Conservation (phyloP, 1,139 yeast species). For the Ogataea hybrid region DNA sequence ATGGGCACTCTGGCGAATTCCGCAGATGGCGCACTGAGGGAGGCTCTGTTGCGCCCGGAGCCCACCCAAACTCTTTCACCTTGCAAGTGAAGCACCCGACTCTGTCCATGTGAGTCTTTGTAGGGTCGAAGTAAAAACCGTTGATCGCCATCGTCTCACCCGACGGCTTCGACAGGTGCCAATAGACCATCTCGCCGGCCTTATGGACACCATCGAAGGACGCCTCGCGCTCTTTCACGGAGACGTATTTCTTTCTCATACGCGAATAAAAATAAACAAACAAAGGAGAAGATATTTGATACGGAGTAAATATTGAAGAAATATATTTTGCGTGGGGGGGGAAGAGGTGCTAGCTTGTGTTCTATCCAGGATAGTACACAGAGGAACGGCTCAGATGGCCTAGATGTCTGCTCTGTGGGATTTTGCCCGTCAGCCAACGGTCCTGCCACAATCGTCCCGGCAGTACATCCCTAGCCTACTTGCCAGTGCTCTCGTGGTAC, state of each 20-base stretch:
- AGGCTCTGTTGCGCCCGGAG: constrained; percentile 29
- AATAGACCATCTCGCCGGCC: constrained; percentile 20
- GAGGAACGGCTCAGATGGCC: no score
- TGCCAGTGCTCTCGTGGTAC: no score
- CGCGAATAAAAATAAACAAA: constrained; percentile 1
- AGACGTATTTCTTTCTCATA: constrained; percentile 7
- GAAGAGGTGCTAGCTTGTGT: no score
- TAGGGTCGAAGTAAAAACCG: constrained; percentile 73
- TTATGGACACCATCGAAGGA: constrained; percentile 20
- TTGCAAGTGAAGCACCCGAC: constrained; percentile 64
- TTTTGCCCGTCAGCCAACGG: no score
- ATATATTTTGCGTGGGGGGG: neutral
- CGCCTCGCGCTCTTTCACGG: constrained; percentile 20
- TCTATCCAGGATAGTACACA: no score
- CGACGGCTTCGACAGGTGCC: constrained; percentile 20
- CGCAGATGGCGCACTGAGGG: constrained; percentile 46
- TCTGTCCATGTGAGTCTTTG: constrained; percentile 42
- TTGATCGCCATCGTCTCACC: constrained; percentile 47
- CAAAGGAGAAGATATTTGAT: neutral
- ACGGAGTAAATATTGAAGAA: neutral
- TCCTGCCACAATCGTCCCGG: no score
- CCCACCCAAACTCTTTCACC: constrained; percentile 40
- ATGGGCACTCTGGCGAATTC: constrained; percentile 47
- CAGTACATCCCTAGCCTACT: no score
- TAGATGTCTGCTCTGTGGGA: no score